Evolutionary conservation across 164 flowering plant genomes (phyloP).

Genomic region (Echeveria elegans): DNA sequence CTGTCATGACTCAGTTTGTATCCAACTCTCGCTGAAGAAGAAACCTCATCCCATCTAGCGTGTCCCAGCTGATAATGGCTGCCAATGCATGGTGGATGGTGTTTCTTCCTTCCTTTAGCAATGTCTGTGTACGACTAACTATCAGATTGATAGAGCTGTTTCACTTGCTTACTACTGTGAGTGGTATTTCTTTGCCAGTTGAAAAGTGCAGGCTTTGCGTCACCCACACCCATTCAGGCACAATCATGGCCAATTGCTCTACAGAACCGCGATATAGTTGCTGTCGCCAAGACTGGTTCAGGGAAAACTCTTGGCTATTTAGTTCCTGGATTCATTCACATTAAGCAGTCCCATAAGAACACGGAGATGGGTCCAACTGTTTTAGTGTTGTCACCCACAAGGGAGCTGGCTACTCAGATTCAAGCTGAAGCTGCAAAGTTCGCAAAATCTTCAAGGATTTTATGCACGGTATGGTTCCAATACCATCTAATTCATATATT

Average conservation of each 20-base stretch:
- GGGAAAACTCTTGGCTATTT: constrained; percentile 89
- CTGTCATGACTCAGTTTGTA: constrained; percentile 76
- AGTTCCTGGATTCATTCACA: constrained; percentile 72
- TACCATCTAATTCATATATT: neutral
- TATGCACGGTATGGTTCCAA: constrained; percentile 51
- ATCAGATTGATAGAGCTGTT: constrained; percentile 23
- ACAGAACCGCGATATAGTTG: constrained; percentile 72
- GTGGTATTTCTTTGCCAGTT: constrained; percentile 58
- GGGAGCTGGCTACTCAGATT: constrained; percentile 92
- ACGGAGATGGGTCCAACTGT: constrained; percentile 70
- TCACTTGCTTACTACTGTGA: constrained; percentile 40
- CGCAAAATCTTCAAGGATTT: constrained; percentile 63
- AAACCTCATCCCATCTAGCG: constrained; percentile 78
- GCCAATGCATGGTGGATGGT: constrained; percentile 42
- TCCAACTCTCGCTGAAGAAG: constrained; percentile 50
- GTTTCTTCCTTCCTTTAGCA: constrained; percentile 47
- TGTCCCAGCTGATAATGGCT: constrained; percentile 60
- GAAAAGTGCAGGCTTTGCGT: constrained; percentile 64
- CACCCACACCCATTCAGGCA: constrained; percentile 90
- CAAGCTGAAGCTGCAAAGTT: constrained; percentile 86
- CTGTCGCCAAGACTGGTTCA: constrained; percentile 89
- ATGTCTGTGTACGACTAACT: constrained; percentile 18
- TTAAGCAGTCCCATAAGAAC: constrained; percentile 45
- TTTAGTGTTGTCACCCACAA: constrained; percentile 78
- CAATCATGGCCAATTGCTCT: constrained; percentile 92